These are phyloP conservation scores for Curvularia spicifera DNA, from an alignment of 2,329 filamentous ascomycete species.

Conservation along the genomic window DNA sequence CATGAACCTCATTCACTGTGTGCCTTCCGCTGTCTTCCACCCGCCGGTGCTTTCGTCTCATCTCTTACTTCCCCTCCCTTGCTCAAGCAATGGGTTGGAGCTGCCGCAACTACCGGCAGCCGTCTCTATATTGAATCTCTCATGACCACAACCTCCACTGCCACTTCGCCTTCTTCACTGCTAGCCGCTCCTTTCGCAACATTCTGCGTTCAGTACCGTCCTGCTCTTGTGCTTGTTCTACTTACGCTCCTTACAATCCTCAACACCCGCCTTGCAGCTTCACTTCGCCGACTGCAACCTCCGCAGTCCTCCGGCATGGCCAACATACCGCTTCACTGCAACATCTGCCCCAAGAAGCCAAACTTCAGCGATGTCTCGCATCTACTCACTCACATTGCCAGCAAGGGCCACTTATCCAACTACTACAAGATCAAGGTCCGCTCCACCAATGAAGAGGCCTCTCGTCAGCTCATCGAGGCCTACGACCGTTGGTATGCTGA, in stretches of 20 bases:
- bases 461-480: slow-evolving; percentile 65
- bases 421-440: slow-evolving; percentile 82
- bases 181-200: slow-evolving; percentile 48
- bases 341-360: slow-evolving; percentile 79
- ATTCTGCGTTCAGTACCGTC: slow-evolving; percentile 31
- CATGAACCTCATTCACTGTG: slow-evolving; percentile 26
- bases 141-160: slow-evolving; percentile 31
- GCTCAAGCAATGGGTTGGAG: slow-evolving; percentile 28
- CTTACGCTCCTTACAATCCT: slow-evolving; percentile 36
- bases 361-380: slow-evolving; percentile 90
- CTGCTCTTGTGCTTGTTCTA: slow-evolving; percentile 31
- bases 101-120: slow-evolving; percentile 35
- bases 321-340: slow-evolving; percentile 75
- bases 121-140: slow-evolving; percentile 30
- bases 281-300: slow-evolving; percentile 7
- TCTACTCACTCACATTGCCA: slow-evolving; percentile 87
- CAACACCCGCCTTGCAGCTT: slow-evolving; percentile 11
- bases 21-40: slow-evolving; percentile 34
- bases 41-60: slow-evolving; percentile 17
- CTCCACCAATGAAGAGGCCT: slow-evolving; percentile 69
- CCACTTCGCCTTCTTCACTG: slow-evolving; percentile 43
- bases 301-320: slow-evolving; percentile 45
- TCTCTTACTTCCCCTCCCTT: slow-evolving; percentile 22
- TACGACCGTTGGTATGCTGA: slow-evolving; percentile 81
- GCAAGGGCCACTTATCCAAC: slow-evolving; percentile 87